phyloP scores from a whole-genome alignment of 164 flowering plant genomes.

The Vitis cinerea region DNA sequence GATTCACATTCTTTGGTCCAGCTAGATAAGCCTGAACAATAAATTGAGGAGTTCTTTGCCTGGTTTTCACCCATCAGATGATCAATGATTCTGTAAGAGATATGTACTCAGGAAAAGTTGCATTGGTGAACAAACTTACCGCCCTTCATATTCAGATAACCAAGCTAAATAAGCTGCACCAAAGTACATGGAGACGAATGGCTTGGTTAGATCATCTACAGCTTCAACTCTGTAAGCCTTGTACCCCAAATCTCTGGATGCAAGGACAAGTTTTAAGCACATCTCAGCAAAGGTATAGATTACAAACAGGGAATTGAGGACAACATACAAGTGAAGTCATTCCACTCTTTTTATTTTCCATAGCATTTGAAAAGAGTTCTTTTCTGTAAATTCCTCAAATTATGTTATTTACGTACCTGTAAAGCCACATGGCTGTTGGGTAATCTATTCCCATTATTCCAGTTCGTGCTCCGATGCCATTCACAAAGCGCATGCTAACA shows the following conservation, averaged over 20 bases:
- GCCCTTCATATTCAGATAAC: conserved; percentile 82
- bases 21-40: conserved; percentile 76
- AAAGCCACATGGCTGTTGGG: conserved; percentile 73
- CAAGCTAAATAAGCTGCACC: conserved; percentile 83
- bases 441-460: conserved; percentile 89
- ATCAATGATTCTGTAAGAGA: neutral
- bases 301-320: neutral
- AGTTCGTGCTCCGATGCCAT: conserved; percentile 53
- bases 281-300: conserved; percentile 3
- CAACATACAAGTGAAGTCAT: neutral
- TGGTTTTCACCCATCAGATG: conserved; percentile 17
- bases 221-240: conserved; percentile 51
- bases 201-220: conserved; percentile 65
- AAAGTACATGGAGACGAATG: conserved; percentile 86
- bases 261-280: conserved; percentile 5
- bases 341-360: neutral
- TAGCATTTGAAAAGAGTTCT: conserved; percentile 1
- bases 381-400: neutral
- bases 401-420: conserved; percentile 49
- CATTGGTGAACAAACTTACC: conserved; percentile 32
- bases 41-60: conserved; percentile 73
- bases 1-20: conserved; percentile 78
- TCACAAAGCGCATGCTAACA: conserved; percentile 73
- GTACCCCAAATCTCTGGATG: conserved; percentile 67
- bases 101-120: neutral